Base-by-base conservation (phyloP, 2,329 filamentous ascomycete genomes). In the Aspergillus brasiliensis region DNA sequence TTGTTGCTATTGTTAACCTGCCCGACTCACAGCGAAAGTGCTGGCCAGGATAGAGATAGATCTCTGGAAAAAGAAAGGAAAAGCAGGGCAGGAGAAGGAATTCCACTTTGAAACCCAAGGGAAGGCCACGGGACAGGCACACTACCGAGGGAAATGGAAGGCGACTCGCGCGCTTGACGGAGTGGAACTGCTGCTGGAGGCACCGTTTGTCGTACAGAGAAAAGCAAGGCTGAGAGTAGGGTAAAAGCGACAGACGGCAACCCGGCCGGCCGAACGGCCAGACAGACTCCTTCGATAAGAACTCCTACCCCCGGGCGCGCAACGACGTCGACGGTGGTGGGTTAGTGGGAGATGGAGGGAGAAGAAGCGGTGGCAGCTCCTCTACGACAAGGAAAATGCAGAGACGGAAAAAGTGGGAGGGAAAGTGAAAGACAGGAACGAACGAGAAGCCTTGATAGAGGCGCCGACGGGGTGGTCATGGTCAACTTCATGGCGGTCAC, bases 1-100 rank as follows among this genome's bases (percentile, higher is more conserved):
- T 57, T 25, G 51, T 49, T 56, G 44, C 21, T 25, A 51, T 57
- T 61, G 57, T 59, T 47, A 27, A 52, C 53, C 21, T 31, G 52
- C 11, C 52, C 42, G 52, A 46, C 11, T 55, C 38, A 15, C 44
- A 40, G 38, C 37, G 10, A 55, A 49, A 49, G 23, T 49, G 21
- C 21, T 21, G 23, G 44, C 23, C 11, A 3, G 23, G 27, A 17
- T 49, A 3, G 8, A 17, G 23, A 11, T 4, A 23, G 42, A 19
- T 44, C 31, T 11, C 31, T 34, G 31, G 31, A 34, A 34, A 11
- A 11, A 34, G 31, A 34, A 15, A 34, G 31, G 10, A 27, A 17
- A 49, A 49, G 25, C 25, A 49, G 40, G 21, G 25, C 15, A 31
- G 25, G n/a, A 31, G 23, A 42, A 17, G 44, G 11, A 44, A 17